Percentiles rank a stretch among this genome's conserved stretches.
Evolutionary conservation across 306 rosid genomes (phyloP).

Genomic region (Cicer pinnatifidum): DNA sequence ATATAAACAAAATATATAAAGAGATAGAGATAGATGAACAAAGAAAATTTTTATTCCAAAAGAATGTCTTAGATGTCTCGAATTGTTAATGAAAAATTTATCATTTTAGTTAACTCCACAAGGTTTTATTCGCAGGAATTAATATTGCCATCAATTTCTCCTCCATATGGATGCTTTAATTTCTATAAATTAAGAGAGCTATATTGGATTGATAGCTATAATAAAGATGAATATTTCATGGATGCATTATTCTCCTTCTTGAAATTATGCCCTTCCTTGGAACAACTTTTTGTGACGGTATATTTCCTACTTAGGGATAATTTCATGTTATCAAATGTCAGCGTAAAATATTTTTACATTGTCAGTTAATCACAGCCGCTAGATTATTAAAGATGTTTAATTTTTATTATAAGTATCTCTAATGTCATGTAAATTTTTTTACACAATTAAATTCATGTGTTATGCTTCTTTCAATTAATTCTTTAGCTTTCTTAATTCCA

Average conservation of each 20-base stretch:
- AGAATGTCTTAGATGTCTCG: neutral
- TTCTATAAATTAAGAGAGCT: constrained; percentile 72
- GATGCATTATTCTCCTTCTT: constrained; percentile 60
- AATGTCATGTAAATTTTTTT: no score
- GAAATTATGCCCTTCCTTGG: constrained; percentile 67
- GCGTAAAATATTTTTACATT: no score
- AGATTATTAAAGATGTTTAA: no score
- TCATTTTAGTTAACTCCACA: neutral
- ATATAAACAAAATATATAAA: neutral
- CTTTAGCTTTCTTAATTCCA: neutral
- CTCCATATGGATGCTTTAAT: constrained; percentile 52
- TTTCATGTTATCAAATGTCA: no score
- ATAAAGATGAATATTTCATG: constrained; percentile 49
- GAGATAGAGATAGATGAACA: neutral
- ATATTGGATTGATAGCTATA: constrained; percentile 67
- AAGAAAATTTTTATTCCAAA: neutral
- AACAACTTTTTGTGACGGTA: constrained; percentile 61
- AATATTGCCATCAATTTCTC: constrained; percentile 71
- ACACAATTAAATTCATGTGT: no score
- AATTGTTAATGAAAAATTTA: neutral
- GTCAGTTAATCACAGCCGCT: no score
- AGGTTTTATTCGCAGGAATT: constrained; percentile 48
- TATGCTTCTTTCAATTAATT: no score
- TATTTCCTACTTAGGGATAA: constrained; percentile 4
- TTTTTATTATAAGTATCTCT: no score